Evolutionary conservation across 352 stramenopile species (phyloP), one percentile per base, ranked within the genome.

Genomic region (Phytopythium litorale): DNA sequence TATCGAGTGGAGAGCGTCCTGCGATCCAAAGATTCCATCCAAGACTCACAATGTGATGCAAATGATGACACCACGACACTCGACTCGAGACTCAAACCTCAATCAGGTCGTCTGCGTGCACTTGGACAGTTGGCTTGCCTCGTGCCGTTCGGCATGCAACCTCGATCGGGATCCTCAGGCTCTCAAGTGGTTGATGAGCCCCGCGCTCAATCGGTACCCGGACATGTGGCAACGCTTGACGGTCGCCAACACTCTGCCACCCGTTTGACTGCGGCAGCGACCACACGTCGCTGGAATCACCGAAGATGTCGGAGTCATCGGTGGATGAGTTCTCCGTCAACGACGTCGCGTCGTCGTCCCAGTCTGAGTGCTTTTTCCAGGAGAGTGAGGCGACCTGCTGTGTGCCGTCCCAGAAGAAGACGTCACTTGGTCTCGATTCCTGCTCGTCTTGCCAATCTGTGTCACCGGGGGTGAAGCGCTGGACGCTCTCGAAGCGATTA

Each of bases 1-100:
- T 5, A 92, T 62, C 48, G 72, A 78, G 63, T 73, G 75, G n/a
- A 89, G 50, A 2, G 70, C 71, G 68, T 85, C 79, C 83, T 92
- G 46, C 3, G n/a, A 35, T 1, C n/a, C 7, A 45, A 1, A 48
- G 19, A 50, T 38, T 23, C 3, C 40, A 18, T 42, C 28, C 28
- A 45, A 38, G 23, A 45, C 32, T 42, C 1, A 54, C 3, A n/a
- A 58, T 61, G 35, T 35, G 30, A 46, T 35, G 18, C 23, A 5
- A 4, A 30, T 21, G n/a, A 30, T 11, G 18, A 7, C 0, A 7
- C 23, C 21, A 48, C n/a, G 11, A 9, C 8, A 12, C 9, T 18
- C 16, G 4, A 45, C 30, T 9, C 43, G 13, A 15, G n/a, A 7
- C 12, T 45, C 66, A 62, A 30, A 92, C 80, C 78, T 88, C 70